Evolutionary conservation across 805 yeast genomes (phyloP), one percentile per base, ranked within the genome.

Genomic region (Brettanomyces anomalus): DNA sequence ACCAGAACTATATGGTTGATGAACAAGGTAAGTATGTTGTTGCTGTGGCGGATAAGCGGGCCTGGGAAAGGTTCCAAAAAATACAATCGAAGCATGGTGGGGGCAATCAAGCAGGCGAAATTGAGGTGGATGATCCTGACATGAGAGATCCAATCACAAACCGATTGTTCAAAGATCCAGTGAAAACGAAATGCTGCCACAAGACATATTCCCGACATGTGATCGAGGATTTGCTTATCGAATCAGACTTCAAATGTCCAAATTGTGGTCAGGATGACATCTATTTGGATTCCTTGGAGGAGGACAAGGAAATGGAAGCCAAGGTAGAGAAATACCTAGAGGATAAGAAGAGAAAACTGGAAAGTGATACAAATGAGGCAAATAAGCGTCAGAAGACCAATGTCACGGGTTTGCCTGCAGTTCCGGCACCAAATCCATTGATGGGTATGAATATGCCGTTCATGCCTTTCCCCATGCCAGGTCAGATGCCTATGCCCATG

Each of bases 1-100:
- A 70, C 33, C 67, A 70, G 47, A 76, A 78, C 35, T 83, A 82
- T 45, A 77, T 93, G 83, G 78, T 93, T 51, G 88, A 88, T 28
- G 97, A 89, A 41, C 93, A 87, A 31, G 99, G 99, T 40, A 85
- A 89, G 54, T 93, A 85, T 59, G 98, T 93, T 4, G 83, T 87
- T 39, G 96, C 95, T n/a, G 79, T 89, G 47, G 97, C 97, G 0
- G 98, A 93, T 64, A 76, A 79, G 35, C 81, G 80, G 54, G 82
- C 96, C 0, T 90, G 98, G 98, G 79, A 80, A 43, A 78, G 74
- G 39, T 89, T 78, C 57, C 96, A 88, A 58, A 79, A 85, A 49
- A 81, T 79, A 69, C 79, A 52, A 57, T 56, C 55, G 8, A 71
- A 60, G 33, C 51, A 46, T 14, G 53, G 48, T 11, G 40, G 36